Percentiles rank a stretch among this genome's conserved stretches.
These are phyloP conservation scores for Periconia sp. DNA, from an alignment of 2,329 filamentous ascomycete genomes.

Conservation along the genomic window DNA sequence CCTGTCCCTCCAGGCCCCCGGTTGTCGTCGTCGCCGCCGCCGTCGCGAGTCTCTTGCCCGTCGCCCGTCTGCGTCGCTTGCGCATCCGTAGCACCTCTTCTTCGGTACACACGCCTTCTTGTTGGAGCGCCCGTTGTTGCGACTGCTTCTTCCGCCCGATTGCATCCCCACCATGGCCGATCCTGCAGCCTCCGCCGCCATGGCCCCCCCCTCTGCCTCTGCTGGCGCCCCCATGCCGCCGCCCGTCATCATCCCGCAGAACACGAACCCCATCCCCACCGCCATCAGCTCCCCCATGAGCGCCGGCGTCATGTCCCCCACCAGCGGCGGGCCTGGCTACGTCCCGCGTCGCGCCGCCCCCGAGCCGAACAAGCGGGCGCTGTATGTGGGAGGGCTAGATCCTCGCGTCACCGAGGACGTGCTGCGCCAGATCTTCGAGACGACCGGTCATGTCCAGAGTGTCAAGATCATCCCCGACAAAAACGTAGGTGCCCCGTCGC, in stretches of 20 bases:
- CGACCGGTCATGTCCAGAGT: constrained; percentile 95
- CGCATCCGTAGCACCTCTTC: too few species aligned
- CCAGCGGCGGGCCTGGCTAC: constrained; percentile 74
- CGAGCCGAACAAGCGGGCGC: constrained; percentile 96
- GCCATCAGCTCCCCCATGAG: constrained; percentile 89
- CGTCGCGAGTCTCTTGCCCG: too few species aligned
- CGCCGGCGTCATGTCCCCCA: constrained; percentile 81
- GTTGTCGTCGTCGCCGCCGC: background rate
- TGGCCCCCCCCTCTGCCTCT: constrained; percentile 73
- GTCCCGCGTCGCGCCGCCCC: constrained; percentile 83
- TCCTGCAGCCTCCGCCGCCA: constrained; percentile 68
- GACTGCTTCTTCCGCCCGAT: constrained; percentile 13
- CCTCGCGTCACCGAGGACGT: constrained; percentile 96
- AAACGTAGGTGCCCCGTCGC: constrained; percentile 75
- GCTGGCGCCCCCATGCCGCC: constrained; percentile 84
- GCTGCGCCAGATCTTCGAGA: constrained; percentile 97
- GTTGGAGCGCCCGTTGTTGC: constrained; percentile 30
- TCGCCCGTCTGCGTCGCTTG: too few species aligned
- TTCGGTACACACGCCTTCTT: too few species aligned
- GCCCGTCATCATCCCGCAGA: constrained; percentile 85
- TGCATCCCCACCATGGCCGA: constrained; percentile 72
- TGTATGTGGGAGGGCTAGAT: constrained; percentile 95
- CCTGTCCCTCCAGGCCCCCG: background rate
- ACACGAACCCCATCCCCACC: constrained; percentile 93
- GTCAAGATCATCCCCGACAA: constrained; percentile 99